Evolutionary conservation across 2,329 filamentous ascomycete genomes (phyloP).

Genomic region (Colletotrichum costaricense): DNA sequence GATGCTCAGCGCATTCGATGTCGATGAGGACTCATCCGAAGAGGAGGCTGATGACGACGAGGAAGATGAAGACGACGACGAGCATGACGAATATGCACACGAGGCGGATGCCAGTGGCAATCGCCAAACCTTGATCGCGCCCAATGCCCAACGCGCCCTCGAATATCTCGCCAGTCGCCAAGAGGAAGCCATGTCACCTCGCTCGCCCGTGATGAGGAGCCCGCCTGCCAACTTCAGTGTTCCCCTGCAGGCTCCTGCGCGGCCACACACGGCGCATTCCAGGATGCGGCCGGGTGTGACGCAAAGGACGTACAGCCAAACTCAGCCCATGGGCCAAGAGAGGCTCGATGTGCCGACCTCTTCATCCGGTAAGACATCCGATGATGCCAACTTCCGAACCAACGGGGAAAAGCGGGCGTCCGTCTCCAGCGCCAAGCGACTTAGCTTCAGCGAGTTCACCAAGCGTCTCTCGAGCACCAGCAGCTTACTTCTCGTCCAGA

Average conservation of each 20-base stretch:
- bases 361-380: conserved; percentile 43
- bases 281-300: conserved; percentile 56
- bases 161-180: conserved; percentile 61
- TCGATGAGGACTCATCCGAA: conserved; percentile 59
- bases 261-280: conserved; percentile 67
- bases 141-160: conserved; percentile 60
- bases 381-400: conserved; percentile 47
- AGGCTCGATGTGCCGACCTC: conserved; percentile 39
- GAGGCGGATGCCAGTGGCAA: conserved; percentile 44
- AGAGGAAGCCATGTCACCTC: conserved; percentile 46
- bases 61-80: conserved; percentile 54
- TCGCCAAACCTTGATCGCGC: conserved; percentile 52
- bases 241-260: conserved; percentile 41
- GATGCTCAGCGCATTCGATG: conserved; percentile 62
- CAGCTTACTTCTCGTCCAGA: conserved; percentile 69
- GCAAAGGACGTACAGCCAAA: conserved; percentile 61
- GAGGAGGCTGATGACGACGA: conserved; percentile 52
- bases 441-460: conserved; percentile 72
- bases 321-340: conserved; percentile 50
- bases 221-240: conserved; percentile 33
- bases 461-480: conserved; percentile 71
- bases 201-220: conserved; percentile 46
- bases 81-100: conserved; percentile 52
- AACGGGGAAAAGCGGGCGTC: conserved; percentile 62
- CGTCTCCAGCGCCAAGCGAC: conserved; percentile 64